Conservation (phyloP, 208 protist genomes). For the Crithidia brevicula region DNA sequence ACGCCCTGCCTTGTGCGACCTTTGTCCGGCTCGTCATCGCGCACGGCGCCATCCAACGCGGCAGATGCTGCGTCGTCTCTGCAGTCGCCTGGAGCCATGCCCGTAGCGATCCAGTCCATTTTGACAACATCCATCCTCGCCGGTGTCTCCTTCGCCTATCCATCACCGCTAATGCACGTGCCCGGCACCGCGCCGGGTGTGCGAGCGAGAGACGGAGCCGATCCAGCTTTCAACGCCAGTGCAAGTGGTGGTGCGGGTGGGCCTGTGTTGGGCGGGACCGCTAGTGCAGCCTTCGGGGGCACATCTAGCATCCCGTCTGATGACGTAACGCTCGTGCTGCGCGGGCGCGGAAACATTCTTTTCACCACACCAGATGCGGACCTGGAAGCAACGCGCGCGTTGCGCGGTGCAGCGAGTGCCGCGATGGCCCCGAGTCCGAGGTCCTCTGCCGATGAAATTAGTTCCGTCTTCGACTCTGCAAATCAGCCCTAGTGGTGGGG, state of each 20-base stretch:
- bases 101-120: constrained; percentile 20
- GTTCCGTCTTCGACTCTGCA: not conserved
- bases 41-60: not conserved
- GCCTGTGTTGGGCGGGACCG: not conserved
- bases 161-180: not conserved
- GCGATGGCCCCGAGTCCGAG: not conserved
- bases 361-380: constrained; percentile 22
- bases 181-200: not conserved
- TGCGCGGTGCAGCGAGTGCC: constrained; percentile 4
- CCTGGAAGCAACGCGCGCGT: not conserved
- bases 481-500: no score
- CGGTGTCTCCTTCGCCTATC: constrained; percentile 4
- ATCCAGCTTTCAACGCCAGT: not conserved
- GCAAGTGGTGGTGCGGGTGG: not conserved
- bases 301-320: not conserved
- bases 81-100: not conserved
- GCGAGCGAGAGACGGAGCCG: not conserved
- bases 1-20: not conserved
- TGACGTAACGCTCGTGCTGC: constrained; percentile 19
- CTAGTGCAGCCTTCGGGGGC: not conserved
- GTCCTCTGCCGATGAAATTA: not conserved
- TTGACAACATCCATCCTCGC: constrained; percentile 27
- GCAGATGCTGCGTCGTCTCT: not conserved
- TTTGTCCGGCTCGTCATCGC: no score
- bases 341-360: constrained; percentile 17